Base-by-base conservation (phyloP, 2,329 filamentous ascomycete species). In the Raffaelea ambrosiae region DNA sequence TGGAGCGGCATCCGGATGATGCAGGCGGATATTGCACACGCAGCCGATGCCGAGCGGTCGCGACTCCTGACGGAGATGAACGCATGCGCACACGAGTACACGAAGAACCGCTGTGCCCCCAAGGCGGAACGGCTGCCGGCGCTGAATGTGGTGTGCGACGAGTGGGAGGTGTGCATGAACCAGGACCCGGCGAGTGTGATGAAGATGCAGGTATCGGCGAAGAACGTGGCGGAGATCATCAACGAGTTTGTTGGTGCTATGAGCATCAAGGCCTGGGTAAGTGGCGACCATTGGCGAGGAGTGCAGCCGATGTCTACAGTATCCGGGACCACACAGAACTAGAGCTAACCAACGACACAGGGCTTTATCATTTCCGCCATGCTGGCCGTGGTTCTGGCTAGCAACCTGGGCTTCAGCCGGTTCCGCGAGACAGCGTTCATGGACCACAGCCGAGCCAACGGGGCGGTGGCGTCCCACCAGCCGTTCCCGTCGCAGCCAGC, bases 161-260 rank as follows among this genome's bases (percentile, higher is more conserved):
- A 83, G 52, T 97, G 91, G 91, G 81, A 84, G 54, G 72, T 79
- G 29, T 97, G 93, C 66, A 95, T 95, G 88, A 81, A 83, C 54
- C 80, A 84, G 54, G 87, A 96, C 59, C 83, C 89, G 0, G 74
- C 82, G 40, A 80, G 81, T 48, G 81, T 95, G 48, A 89, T 87
- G 55, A 76, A 84, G 35, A 84, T 91, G 39, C 84, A 83, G 58
- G 81, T 95, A 36, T 88, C 85, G 18, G 90, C 88, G 5, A 84
- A 87, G 59, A 93, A 90, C 22, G 86, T 96, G 61, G 91, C 91
- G 1, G 81, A 88, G 60, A 95, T 98, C 38, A 84, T 97, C 65
- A 96, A 97, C 62, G 84, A 85, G 58, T 96, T 97, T 63, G 83
- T 95, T 4, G 88, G 95, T 57, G 83, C 87, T 5, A 90, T 97